phyloP scores from a whole-genome alignment of 352 stramenopile genomes.

The Paralagenidium karlingii region DNA sequence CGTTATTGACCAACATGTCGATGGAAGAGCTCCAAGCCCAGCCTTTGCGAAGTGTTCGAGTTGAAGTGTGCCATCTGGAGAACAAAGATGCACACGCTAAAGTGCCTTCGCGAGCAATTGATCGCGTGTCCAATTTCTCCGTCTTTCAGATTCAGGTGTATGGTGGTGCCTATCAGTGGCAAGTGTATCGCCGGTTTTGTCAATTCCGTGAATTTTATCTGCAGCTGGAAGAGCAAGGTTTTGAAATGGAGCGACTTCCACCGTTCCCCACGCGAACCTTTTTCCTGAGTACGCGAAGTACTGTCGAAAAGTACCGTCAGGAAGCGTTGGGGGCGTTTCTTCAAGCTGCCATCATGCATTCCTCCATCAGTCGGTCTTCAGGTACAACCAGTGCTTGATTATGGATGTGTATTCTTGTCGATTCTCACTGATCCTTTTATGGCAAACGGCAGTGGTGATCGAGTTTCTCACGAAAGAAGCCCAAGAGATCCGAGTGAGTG shows the following conservation, averaged over 20 bases:
- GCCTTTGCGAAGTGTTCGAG: slow-evolving; percentile 60
- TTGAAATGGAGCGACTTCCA: slow-evolving; percentile 38
- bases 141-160: slow-evolving; percentile 79
- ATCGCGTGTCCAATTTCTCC: slow-evolving; percentile 66
- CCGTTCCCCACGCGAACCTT: slow-evolving; percentile 56
- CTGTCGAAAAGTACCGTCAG: slow-evolving; percentile 57
- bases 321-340: slow-evolving; percentile 69
- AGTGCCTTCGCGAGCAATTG: slow-evolving; percentile 50
- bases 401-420: slow-evolving; percentile 1
- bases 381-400: too few relatives aligned
- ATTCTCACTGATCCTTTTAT: not conserved
- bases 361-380: slow-evolving; percentile 51
- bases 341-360: slow-evolving; percentile 76
- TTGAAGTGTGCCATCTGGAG: slow-evolving; percentile 76
- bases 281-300: slow-evolving; percentile 48
- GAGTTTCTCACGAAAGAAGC: slow-evolving; percentile 65
- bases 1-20: slow-evolving; percentile 56
- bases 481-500: slow-evolving; percentile 64
- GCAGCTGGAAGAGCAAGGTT: slow-evolving; percentile 27
- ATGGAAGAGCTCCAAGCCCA: slow-evolving; percentile 57
- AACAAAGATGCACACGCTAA: slow-evolving; percentile 81
- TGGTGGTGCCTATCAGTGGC: slow-evolving; percentile 76
- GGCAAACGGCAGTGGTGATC: slow-evolving; percentile 52
- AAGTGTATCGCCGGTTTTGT: slow-evolving; percentile 73
- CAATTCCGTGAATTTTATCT: slow-evolving; percentile 57